Base-by-base conservation (phyloP, 352 stramenopile species). In the Globisporangium ultimum region DNA sequence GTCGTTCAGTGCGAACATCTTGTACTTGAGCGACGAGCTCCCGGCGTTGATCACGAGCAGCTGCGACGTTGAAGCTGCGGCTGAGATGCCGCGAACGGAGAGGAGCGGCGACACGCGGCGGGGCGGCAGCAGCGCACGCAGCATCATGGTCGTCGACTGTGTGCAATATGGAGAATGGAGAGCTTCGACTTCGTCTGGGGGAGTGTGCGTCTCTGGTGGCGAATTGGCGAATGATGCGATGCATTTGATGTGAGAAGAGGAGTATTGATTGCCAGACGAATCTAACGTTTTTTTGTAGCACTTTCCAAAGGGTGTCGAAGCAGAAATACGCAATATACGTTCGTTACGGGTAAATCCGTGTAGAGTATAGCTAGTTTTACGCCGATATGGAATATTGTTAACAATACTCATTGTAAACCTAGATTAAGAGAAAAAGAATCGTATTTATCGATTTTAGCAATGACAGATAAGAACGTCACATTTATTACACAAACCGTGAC, bases 1-100 rank as follows among this genome's bases (percentile, higher is more conserved):
- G 2, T 40, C 42, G 36, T 78, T 58, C 17, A 91, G 49, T 24
- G 64, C 56, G 60, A 93, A 95, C 36, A 95, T 69, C 69, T 89
- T 92, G 71, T 93, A 95, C 67, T 95, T 95, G 67, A 95, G 76
- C 60, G 84, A 86, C 13, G 86, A 95, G 53, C 72, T 88, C 49
- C 86, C 86, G 22, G 81, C 76, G 68, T 93, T 95, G 63, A 93
- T 70, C 53, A 92, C 81, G 14, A 91, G 69, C 49, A 91, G 65
- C 15, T 70, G 69, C 53, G 69, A 69, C 4, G 58, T 50, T 1
- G 50, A 64, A 9, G 62, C 28, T 10, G 60, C 55, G 57, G 28
- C 14, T 34, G 43, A 17, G 52, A 41, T 15, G 48, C 58, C 11
- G 49, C 18, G 40, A 45, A 45, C 40, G 40, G 40, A 45, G 2